A percentile compares a stretch with the other conserved stretches of the same genome.
Conservation (phyloP, 2,329 filamentous ascomycete species). For the Colletotrichum camelliae region DNA sequence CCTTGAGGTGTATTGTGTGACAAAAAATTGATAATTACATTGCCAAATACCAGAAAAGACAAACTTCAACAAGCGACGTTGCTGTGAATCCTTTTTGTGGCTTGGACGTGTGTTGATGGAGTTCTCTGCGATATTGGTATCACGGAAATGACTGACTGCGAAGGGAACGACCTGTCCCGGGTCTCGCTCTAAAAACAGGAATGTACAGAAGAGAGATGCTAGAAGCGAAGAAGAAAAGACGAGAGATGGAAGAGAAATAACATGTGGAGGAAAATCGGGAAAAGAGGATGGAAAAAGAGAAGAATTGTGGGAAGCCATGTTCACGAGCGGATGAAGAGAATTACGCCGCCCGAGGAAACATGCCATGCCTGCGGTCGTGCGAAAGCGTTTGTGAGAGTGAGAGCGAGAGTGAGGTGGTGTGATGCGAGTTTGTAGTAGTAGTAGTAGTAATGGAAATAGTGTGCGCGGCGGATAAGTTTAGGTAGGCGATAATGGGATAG, state of each 20-base stretch:
- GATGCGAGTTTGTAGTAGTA: background rate
- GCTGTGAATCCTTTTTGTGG: background rate
- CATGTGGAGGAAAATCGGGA: background rate
- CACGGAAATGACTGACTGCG: conserved; percentile 24
- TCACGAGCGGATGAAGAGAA: conserved; percentile 18
- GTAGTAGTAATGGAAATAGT: background rate
- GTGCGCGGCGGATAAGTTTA: background rate
- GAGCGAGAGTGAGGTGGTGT: background rate
- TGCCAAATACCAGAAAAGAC: background rate
- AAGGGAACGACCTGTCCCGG: conserved; percentile 25
- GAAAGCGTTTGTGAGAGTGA: background rate
- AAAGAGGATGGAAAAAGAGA: background rate
- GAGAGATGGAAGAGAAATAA: background rate
- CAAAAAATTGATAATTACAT: conserved; percentile 21
- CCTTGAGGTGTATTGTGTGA: background rate
- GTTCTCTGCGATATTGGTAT: conserved; percentile 24
- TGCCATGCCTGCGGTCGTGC: conserved; percentile 11
- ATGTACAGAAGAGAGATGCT: conserved; percentile 25
- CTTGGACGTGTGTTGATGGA: background rate
- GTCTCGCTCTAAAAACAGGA: conserved; percentile 20
- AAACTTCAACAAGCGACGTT: background rate
- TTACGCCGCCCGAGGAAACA: conserved; percentile 10
- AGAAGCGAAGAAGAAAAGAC: background rate
- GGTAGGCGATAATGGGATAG: background rate
- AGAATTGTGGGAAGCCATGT: conserved; percentile 7